These are phyloP conservation scores for Pseudocercospora fuligena DNA, from an alignment of 2,329 filamentous ascomycete species.

Conservation along the genomic window DNA sequence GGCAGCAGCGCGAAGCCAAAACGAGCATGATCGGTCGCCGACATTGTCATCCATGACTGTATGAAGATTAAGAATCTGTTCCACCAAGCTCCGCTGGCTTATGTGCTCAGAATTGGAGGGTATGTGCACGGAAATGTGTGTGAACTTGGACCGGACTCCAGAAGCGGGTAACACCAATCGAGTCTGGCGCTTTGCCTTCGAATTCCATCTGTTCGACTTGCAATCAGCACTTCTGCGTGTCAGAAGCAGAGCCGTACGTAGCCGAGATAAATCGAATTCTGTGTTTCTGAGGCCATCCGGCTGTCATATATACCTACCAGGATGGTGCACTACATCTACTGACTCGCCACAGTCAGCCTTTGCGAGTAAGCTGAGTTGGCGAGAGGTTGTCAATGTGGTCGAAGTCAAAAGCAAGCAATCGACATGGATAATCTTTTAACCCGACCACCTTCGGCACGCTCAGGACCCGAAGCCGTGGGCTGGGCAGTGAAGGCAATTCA, in stretches of 20 bases:
- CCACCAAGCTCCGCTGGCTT: background rate
- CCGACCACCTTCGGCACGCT: background rate
- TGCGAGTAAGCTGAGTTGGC: background rate
- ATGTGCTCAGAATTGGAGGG: background rate
- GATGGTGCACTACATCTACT: background rate
- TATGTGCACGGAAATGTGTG: background rate
- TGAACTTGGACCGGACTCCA: background rate
- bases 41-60: background rate
- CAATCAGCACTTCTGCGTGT: background rate
- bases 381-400: background rate
- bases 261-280: conserved; percentile 1
- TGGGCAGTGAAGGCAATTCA: background rate
- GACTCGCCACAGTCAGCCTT: background rate
- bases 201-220: background rate
- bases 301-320: background rate
- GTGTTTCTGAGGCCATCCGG: background rate
- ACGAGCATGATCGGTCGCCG: conserved; percentile 8
- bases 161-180: background rate
- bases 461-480: background rate
- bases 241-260: conserved; percentile 3
- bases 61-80: background rate
- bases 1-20: conserved; percentile 15
- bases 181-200: background rate
- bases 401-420: background rate
- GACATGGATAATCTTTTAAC: background rate